Evolutionary conservation across 768 basidiomycete genomes (phyloP), one percentile per base, ranked within the genome.

Genomic region (Lentinula sp.): DNA sequence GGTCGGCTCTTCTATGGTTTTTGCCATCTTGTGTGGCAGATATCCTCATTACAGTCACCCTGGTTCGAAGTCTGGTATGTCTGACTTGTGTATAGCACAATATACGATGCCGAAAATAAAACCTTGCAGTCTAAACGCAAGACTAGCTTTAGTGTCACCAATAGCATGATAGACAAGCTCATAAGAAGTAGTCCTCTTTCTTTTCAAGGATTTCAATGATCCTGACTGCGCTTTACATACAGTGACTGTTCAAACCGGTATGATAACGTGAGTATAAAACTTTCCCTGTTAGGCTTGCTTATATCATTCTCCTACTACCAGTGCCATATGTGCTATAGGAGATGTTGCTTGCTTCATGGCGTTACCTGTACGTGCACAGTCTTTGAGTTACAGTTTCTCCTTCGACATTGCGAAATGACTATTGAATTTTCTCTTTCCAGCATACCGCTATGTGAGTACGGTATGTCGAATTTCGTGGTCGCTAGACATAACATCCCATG

Each of bases 321-420:
- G 76, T 4, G 74, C 76, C 0, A 65, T 78, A 39, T 78, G 75
- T 60, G 78, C 77, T 0, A 69, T 75, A 49, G 73, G 76, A 39
- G 77, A 78, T 63, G 75, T 79, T 16, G 66, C 78, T 46, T 78
- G 76, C 61, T 79, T 80, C 63, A 48, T 70, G 71, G 74, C 74
- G 28, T 67, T 79, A 61, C 73, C 75, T 11, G 78, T 78, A 66
- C 51, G 66, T 63, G 2, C 16, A 21, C 11, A 35, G 23, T 23
- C 13, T n/a, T 45, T n/a, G 1, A n/a, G 16, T 21, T 10, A 18
- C 61, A 5, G 6, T 11, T 34, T 23, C 18, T 51, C n/a, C 8
- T 2, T 13, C 10, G 21, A 49, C 11, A 10, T 31, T 49, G 21
- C 31, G 52, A 8, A 34, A 28, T 28, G 28, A 28, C 3, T 3